Conservation (phyloP, 1,284 basidiomycete genomes). For the Clitocybe nebularis region DNA sequence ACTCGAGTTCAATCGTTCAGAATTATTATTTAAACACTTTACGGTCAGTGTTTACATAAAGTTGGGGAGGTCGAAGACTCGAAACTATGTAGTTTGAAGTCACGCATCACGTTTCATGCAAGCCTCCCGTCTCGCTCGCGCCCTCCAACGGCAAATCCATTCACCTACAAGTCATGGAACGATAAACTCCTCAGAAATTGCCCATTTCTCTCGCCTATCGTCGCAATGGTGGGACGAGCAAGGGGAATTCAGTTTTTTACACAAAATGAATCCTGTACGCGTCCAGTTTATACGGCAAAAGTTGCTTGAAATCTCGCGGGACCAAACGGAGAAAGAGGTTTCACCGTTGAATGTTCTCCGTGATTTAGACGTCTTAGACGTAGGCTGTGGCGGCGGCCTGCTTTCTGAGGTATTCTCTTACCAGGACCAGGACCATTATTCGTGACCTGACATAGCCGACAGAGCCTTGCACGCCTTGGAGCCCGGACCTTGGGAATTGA, state of each 20-base stretch:
- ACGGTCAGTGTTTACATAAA: too few species aligned
- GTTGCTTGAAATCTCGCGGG: conserved; percentile 52
- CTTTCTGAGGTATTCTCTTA: conserved; percentile 77
- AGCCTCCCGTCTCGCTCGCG: conserved; percentile 13
- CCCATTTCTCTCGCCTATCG: conserved; percentile 89
- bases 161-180: conserved; percentile 21
- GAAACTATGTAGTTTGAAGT: too few species aligned
- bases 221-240: conserved; percentile 96
- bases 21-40: too few species aligned
- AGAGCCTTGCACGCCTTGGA: conserved; percentile 88
- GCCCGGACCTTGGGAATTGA: conserved; percentile 88
- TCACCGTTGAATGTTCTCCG: conserved; percentile 27
- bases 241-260: conserved; percentile 88
- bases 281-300: conserved; percentile 86
- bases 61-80: too few species aligned
- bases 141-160: conserved; percentile 14
- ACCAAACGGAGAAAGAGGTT: conserved; percentile 36
- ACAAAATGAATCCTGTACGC: conserved; percentile 94
- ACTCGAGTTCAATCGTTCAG: too few species aligned
- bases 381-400: conserved; percentile 95
- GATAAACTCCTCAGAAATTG: conserved; percentile 83
- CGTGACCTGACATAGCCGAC: conserved; percentile 7
- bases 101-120: too few species aligned
- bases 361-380: conserved; percentile 68
- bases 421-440: not conserved